Percentiles rank a stretch among this genome's conserved stretches.
phyloP scores from a whole-genome alignment of 192 early-diverging fungal species.

The Geosiphon pyriformis region DNA sequence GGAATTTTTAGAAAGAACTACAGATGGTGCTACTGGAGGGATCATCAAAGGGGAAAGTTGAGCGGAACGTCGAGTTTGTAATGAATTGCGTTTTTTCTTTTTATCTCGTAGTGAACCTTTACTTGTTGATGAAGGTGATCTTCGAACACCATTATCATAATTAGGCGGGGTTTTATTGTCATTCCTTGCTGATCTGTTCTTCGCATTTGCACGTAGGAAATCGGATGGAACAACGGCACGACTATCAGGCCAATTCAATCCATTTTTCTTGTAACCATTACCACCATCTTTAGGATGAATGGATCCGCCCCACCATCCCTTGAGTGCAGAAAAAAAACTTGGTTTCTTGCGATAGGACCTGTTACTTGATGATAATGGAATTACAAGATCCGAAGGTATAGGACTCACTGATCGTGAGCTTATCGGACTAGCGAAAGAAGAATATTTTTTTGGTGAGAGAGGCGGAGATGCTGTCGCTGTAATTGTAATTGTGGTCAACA shows the following conservation, averaged over 20 bases:
- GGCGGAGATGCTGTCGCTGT: constrained; percentile 20
- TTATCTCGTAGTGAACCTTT: constrained; percentile 18
- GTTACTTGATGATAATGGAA: neutral
- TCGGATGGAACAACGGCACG: constrained; percentile 15
- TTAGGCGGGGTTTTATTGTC: constrained; percentile 13
- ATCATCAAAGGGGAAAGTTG: constrained; percentile 15
- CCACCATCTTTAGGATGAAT: constrained; percentile 6
- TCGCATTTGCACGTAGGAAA: neutral
- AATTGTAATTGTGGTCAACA: constrained; percentile 21
- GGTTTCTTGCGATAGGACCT: neutral
- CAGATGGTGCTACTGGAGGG: constrained; percentile 21
- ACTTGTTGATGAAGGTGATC: neutral
- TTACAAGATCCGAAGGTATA: constrained; percentile 8
- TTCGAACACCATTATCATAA: constrained; percentile 16
- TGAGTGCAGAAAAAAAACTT: constrained; percentile 17
- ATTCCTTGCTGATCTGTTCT: constrained; percentile 17
- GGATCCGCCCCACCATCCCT: constrained; percentile 18
- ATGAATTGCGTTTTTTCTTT: constrained; percentile 20
- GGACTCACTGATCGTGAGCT: constrained; percentile 26
- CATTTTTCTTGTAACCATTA: constrained; percentile 12
- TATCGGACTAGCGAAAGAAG: constrained; percentile 14
- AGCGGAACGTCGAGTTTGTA: constrained; percentile 12
- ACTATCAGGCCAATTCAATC: constrained; percentile 15
- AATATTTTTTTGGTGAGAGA: constrained; percentile 24
- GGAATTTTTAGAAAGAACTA: constrained; percentile 23